These are phyloP conservation scores for Ganoderma multipileum DNA, from an alignment of 1,284 basidiomycete species.

Conservation along the genomic window DNA sequence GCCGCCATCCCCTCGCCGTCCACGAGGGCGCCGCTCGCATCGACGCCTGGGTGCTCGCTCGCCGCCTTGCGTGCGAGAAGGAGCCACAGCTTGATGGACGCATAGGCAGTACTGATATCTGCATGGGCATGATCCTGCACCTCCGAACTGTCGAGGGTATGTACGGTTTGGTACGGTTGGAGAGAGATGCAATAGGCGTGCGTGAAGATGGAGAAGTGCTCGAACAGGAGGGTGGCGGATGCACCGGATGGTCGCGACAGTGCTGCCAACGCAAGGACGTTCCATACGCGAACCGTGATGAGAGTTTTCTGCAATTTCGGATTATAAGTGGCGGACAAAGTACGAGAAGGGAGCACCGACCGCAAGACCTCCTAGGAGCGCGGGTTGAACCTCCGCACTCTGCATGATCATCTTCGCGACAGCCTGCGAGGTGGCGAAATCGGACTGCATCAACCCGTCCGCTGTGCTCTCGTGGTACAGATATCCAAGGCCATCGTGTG, in stretches of 20 bases:
- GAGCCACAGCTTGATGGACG: conserved; percentile 73
- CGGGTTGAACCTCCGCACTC: conserved; percentile 44
- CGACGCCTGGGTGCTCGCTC: conserved; percentile 10
- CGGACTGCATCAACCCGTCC: conserved; percentile 53
- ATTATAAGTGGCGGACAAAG: conserved; percentile 10
- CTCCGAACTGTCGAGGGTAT: conserved; percentile 36
- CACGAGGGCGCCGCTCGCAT: conserved; percentile 15
- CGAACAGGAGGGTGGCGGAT: conserved; percentile 52
- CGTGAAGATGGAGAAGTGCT: conserved; percentile 57
- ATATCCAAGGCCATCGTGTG: conserved; percentile 58
- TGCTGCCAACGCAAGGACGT: conserved; percentile 60
- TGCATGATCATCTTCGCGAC: conserved; percentile 61
- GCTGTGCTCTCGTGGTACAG: conserved; percentile 55
- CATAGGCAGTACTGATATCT: conserved; percentile 71
- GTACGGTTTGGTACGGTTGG: conserved; percentile 25
- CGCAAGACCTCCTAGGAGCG: conserved; percentile 27
- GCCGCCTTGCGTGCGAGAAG: conserved; percentile 54
- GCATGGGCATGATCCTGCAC: conserved; percentile 50
- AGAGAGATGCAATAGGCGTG: conserved; percentile 54
- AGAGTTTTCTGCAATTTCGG: conserved; percentile 45
- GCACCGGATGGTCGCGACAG: conserved; percentile 49
- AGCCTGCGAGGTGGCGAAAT: conserved; percentile 58
- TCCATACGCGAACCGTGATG: conserved; percentile 65
- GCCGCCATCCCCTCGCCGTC: conserved; percentile 45
- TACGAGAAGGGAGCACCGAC: conserved; percentile 23